A percentile compares a stretch with the other conserved stretches of the same genome.
phyloP scores from a whole-genome alignment of 2,329 filamentous ascomycete genomes.

The Trichophyton equinum region DNA sequence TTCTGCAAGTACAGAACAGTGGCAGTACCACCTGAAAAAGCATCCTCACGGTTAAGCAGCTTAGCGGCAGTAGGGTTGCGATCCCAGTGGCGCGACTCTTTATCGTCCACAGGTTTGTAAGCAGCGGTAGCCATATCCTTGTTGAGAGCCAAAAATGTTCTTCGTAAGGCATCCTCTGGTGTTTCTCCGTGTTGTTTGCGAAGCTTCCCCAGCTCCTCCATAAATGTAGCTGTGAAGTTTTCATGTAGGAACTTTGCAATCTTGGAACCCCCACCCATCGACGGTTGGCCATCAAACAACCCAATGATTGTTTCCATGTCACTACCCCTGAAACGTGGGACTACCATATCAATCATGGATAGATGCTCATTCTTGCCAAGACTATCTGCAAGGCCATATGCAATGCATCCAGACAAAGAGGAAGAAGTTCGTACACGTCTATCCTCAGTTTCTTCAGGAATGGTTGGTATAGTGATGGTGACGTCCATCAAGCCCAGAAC shows the following conservation, averaged over 20 bases:
- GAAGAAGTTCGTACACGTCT: conserved; percentile 91
- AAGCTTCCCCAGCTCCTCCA: conserved; percentile 63
- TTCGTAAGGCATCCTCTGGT: conserved; percentile 67
- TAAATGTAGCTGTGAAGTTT: conserved; percentile 79
- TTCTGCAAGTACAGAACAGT: conserved; percentile 83
- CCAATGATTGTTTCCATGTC: conserved; percentile 84
- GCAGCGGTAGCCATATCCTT: conserved; percentile 84
- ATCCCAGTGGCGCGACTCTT: conserved; percentile 46
- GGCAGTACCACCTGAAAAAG: conserved; percentile 80
- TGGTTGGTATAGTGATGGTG: conserved; percentile 80
- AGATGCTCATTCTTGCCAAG: conserved; percentile 87
- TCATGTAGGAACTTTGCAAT: conserved; percentile 95
- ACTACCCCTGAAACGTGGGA: conserved; percentile 78
- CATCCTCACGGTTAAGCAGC: conserved; percentile 74
- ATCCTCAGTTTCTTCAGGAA: conserved; percentile 91
- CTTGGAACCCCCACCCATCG: conserved; percentile 81
- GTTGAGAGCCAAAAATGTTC: conserved; percentile 80
- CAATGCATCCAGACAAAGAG: conserved; percentile 78
- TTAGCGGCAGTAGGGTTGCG: conserved; percentile 58
- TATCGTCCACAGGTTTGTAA: conserved; percentile 66
- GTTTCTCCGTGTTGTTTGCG: conserved; percentile 57
- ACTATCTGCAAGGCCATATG: conserved; percentile 96
- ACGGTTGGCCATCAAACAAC: conserved; percentile 89
- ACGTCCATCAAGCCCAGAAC: conserved; percentile 96
- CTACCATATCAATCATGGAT: conserved; percentile 89